phyloP scores from a whole-genome alignment of 257 asterid species.

The Lavandula angustifolia region DNA sequence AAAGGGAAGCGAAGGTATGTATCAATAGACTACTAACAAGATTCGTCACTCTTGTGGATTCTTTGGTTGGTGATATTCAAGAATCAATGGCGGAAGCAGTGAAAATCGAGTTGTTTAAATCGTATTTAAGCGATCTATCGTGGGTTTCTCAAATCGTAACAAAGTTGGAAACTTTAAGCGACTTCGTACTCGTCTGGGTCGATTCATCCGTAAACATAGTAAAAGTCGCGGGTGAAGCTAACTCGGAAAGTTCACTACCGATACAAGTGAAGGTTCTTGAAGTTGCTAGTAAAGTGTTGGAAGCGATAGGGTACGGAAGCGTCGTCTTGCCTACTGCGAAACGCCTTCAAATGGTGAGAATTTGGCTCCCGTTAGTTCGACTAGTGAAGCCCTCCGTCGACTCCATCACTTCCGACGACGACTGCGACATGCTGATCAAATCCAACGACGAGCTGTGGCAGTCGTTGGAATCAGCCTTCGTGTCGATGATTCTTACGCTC shows the following conservation, averaged over 20 bases:
- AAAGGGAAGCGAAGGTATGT: constrained; percentile 52
- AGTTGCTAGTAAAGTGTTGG: constrained; percentile 61
- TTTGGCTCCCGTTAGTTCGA: constrained; percentile 74
- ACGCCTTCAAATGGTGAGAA: constrained; percentile 54
- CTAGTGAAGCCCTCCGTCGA: constrained; percentile 54
- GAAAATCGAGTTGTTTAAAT: constrained; percentile 41
- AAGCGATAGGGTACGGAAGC: constrained; percentile 59
- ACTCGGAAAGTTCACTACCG: constrained; percentile 29
- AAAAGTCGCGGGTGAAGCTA: constrained; percentile 42
- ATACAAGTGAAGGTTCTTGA: constrained; percentile 59
- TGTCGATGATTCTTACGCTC: constrained; percentile 66
- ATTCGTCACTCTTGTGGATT: constrained; percentile 49
- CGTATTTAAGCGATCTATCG: constrained; percentile 53
- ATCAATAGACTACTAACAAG: constrained; percentile 44
- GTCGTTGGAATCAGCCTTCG: constrained; percentile 72
- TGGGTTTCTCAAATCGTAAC: constrained; percentile 75
- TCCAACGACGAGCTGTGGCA: constrained; percentile 74
- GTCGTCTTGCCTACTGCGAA: constrained; percentile 52
- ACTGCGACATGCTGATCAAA: constrained; percentile 42
- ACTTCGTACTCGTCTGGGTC: constrained; percentile 59
- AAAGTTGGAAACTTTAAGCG: constrained; percentile 59
- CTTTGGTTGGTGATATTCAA: constrained; percentile 44
- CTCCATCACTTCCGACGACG: constrained; percentile 45
- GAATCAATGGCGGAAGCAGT: constrained; percentile 39
- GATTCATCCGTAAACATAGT: constrained; percentile 55